phyloP scores from a whole-genome alignment of 208 protist species.

The Acanthamoeba royreba region DNA sequence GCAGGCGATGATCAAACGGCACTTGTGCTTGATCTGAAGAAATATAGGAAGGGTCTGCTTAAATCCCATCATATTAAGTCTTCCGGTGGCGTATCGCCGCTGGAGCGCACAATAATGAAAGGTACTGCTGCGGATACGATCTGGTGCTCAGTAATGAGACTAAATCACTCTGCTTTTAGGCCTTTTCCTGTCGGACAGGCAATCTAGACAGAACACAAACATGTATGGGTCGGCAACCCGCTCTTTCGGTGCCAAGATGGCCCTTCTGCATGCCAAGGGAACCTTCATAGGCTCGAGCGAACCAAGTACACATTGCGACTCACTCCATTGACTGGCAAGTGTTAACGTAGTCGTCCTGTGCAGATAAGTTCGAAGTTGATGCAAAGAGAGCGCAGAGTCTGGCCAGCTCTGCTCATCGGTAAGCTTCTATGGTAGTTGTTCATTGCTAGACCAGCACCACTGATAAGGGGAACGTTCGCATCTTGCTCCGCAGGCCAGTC shows the following conservation, averaged over 20 bases:
- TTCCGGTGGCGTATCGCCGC: neutral
- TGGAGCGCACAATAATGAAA: neutral
- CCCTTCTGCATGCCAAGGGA: neutral
- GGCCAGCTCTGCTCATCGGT: neutral
- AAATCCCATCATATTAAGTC: neutral
- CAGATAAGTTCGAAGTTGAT: neutral
- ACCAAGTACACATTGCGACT: neutral
- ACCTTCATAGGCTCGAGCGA: neutral
- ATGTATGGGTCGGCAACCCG: neutral
- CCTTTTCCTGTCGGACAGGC: neutral
- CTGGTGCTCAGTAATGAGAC: neutral
- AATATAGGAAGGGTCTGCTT: neutral
- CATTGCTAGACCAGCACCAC: neutral
- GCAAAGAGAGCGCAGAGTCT: neutral
- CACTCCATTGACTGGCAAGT: neutral
- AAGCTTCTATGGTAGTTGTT: neutral
- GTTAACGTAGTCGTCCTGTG: no score
- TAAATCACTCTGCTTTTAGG: neutral
- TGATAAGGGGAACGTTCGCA: no score
- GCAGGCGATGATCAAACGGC: neutral
- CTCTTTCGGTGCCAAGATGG: neutral
- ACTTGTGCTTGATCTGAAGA: neutral
- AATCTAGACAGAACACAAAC: neutral
- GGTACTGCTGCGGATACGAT: neutral
- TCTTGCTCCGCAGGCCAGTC: neutral